Evolutionary conservation across 2,329 filamentous ascomycete genomes (phyloP), one percentile per base, ranked within the genome.

Genomic region (Fusarium acutatum): DNA sequence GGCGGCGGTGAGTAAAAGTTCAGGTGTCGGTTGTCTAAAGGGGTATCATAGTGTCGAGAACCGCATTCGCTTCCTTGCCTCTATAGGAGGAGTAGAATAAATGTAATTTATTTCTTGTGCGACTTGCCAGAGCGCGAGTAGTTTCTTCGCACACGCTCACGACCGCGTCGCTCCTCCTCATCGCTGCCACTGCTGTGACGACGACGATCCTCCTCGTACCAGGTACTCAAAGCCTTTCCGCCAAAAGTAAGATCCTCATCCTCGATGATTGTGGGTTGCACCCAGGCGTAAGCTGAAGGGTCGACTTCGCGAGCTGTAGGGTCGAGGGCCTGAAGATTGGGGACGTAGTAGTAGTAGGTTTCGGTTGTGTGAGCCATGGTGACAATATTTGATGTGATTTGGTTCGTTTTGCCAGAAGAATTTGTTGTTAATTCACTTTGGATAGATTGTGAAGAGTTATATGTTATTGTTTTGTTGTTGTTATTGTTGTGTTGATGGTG

Each of bases 181-280:
- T 84, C 80, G 64, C 79, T 80, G 79, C 82, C 79, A 61, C 78
- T 80, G 80, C 83, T 85, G 57, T 84, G 78, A 24, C 84, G 81
- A 56, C 84, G 81, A 46, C 87, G 83, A 71, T 89, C 87, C 81
- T 90, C 88, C 80, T 90, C 88, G 79, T 90, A 89, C 88, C 88
- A 90, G 22, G 85, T 82, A 79, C 88, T 88, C 46, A 90, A 80
- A 43, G 87, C 84, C 84, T 90, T 90, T 75, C 88, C 88, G 63
- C 88, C 88, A 74, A 90, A 90, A 79, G 85, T 89, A 41, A 90
- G 82, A 72, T 90, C 88, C 64, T 90, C 88, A 77, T 90, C 88
- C 63, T 90, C 88, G 75, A 90, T 90, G 68, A 88, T 82, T 54
- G 86, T 90, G 38, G 86, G 85, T 60, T 86, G 83, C 71, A 88